A percentile compares a stretch with the other conserved stretches of the same genome.
Evolutionary conservation across 768 basidiomycete genomes (phyloP).

Genomic region (Inosperma sp.): DNA sequence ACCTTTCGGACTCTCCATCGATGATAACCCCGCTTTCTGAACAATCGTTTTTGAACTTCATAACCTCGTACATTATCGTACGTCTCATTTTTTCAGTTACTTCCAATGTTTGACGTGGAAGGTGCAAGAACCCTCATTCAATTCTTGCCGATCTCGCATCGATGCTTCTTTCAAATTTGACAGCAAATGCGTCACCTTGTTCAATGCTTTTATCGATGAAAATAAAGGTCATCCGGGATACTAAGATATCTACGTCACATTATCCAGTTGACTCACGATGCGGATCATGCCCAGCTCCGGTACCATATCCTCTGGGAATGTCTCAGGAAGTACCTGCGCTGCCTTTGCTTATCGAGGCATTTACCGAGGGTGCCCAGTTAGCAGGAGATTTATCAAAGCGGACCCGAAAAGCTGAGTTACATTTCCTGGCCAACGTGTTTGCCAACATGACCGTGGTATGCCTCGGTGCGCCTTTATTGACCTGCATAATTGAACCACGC

Average conservation of each 20-base stretch:
- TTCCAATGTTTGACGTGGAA: conserved; percentile 11
- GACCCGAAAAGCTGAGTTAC: conserved; percentile 68
- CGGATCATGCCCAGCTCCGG: conserved; percentile 71
- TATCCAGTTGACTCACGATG: conserved; percentile 77
- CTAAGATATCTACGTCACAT: conserved; percentile 47
- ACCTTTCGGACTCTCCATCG: conserved; percentile 80
- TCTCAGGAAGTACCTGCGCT: conserved; percentile 57
- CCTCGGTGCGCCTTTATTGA: conserved; percentile 5
- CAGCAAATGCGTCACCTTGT: conserved; percentile 67
- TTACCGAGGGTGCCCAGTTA: conserved; percentile 65
- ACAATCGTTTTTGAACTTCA: conserved; percentile 65
- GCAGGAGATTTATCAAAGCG: conserved; percentile 49
- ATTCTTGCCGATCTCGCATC: conserved; percentile 90
- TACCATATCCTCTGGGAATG: conserved; percentile 60
- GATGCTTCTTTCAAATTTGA: conserved; percentile 97
- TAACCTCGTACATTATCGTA: conserved; percentile 89
- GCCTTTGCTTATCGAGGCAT: conserved; percentile 85
- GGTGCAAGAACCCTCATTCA: conserved; percentile 74
- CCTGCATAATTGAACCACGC: background rate
- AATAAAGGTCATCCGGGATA: conserved; percentile 55
- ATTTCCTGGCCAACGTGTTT: conserved; percentile 93
- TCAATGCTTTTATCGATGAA: conserved; percentile 58
- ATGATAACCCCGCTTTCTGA: conserved; percentile 67
- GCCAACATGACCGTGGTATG: conserved; percentile 83
- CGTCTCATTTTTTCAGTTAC: conserved; percentile 26